These are phyloP conservation scores for Fusarium austroafricanum DNA, from an alignment of 2,329 filamentous ascomycete genomes.

Conservation along the genomic window DNA sequence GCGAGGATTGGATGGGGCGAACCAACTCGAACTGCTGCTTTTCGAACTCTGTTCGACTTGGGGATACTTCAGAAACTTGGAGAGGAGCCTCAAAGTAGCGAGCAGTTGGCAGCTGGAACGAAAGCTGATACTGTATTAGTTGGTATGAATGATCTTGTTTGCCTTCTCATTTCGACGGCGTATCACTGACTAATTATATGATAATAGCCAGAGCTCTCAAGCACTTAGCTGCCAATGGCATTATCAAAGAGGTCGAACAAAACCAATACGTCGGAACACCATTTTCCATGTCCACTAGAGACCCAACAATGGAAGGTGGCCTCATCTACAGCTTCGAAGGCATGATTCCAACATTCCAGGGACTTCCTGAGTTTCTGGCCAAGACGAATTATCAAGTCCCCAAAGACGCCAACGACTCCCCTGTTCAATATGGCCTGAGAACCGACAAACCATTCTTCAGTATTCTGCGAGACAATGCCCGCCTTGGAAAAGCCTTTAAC, in stretches of 20 bases:
- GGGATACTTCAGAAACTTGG: constrained; percentile 29
- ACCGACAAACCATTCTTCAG: constrained; percentile 50
- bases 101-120: constrained; percentile 14
- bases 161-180: background rate
- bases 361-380: constrained; percentile 50
- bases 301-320: constrained; percentile 20
- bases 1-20: constrained; percentile 32
- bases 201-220: constrained; percentile 16
- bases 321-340: constrained; percentile 37
- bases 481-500: constrained; percentile 48
- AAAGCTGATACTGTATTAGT: constrained; percentile 21
- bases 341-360: constrained; percentile 40
- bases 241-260: constrained; percentile 19
- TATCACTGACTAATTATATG: too few relatives aligned
- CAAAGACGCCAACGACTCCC: constrained; percentile 39
- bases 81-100: constrained; percentile 12
- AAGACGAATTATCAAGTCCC: constrained; percentile 51
- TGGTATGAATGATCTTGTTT: background rate
- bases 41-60: constrained; percentile 31
- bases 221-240: constrained; percentile 16
- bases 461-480: constrained; percentile 46
- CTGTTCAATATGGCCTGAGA: constrained; percentile 28
- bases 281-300: constrained; percentile 26
- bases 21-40: constrained; percentile 28
- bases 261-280: constrained; percentile 7